These are phyloP conservation scores for Chaetomium olivaceum DNA, from an alignment of 2,329 filamentous ascomycete genomes.

Conservation along the genomic window DNA sequence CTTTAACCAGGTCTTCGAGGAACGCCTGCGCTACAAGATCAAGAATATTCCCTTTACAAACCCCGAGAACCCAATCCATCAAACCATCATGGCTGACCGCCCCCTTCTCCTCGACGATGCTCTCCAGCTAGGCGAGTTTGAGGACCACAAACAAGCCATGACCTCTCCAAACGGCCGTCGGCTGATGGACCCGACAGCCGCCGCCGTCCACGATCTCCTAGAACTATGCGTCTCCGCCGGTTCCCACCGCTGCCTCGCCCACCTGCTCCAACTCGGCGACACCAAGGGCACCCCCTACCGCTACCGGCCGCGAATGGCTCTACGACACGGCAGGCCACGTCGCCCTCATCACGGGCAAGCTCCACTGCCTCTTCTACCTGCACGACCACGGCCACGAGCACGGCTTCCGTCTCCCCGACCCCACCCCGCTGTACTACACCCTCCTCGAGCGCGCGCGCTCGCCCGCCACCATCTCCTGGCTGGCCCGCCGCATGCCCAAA, in stretches of 20 bases:
- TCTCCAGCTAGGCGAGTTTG: constrained; percentile 13
- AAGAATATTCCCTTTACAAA: not conserved
- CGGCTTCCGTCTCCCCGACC: not conserved
- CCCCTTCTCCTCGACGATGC: not conserved
- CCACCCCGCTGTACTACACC: not conserved
- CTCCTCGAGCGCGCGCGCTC: constrained; percentile 4
- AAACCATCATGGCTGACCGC: not conserved
- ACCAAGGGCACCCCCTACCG: not conserved
- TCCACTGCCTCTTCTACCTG: constrained; percentile 3
- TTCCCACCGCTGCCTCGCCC: not conserved
- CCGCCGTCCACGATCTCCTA: constrained; percentile 3
- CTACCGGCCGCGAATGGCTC: not conserved
- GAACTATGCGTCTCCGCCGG: not conserved
- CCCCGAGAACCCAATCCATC: not conserved
- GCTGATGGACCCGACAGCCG: not conserved
- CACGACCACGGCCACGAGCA: not conserved
- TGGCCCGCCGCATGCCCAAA: not conserved
- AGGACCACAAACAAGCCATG: not conserved
- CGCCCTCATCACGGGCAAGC: not conserved
- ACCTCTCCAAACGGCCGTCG: not conserved
- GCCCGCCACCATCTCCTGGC: not conserved
- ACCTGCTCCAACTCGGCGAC: not conserved
- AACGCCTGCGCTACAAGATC: not conserved
- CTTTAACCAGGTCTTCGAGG: not conserved
- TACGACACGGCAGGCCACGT: not conserved